Evolutionary conservation across 2,329 filamentous ascomycete species (phyloP).

Genomic region (Pyrenophora seminiperda): DNA sequence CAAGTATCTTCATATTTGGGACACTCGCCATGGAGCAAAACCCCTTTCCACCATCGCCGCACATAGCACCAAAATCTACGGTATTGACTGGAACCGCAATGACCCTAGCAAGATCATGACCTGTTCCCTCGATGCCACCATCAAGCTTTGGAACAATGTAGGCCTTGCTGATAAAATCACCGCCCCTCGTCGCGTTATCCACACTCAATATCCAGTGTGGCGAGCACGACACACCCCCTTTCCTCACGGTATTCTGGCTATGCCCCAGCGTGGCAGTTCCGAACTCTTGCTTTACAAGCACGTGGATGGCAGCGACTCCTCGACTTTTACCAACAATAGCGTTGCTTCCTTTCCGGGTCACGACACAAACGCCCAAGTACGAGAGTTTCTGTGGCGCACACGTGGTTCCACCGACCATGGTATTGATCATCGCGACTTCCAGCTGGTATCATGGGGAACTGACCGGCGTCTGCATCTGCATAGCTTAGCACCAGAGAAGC

Average conservation of each 20-base stretch:
- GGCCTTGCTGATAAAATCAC: constrained; percentile 56
- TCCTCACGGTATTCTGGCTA: constrained; percentile 81
- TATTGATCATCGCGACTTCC: constrained; percentile 86
- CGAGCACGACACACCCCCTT: constrained; percentile 90
- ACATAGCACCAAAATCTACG: constrained; percentile 92
- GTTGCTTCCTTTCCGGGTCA: constrained; percentile 60
- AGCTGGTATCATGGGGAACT: constrained; percentile 89
- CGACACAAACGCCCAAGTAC: constrained; percentile 65
- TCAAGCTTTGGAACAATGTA: constrained; percentile 90
- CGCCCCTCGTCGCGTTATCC: constrained; percentile 65
- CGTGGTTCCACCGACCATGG: constrained; percentile 69
- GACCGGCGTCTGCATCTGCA: constrained; percentile 83
- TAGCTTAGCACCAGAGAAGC: constrained; percentile 67
- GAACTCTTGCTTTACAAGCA: constrained; percentile 84
- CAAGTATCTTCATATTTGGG: constrained; percentile 86
- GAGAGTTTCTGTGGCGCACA: constrained; percentile 88
- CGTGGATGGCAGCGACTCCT: constrained; percentile 49
- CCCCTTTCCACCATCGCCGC: constrained; percentile 85
- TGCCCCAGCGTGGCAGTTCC: constrained; percentile 88
- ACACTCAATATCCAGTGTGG: constrained; percentile 86
- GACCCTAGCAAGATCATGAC: constrained; percentile 75
- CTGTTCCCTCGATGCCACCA: constrained; percentile 87
- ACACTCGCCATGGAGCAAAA: constrained; percentile 76
- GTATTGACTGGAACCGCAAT: constrained; percentile 90
- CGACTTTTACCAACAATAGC: constrained; percentile 38